Conservation (phyloP, 2,329 filamentous ascomycete genomes). For the Fusarium sterilihyphosum region DNA sequence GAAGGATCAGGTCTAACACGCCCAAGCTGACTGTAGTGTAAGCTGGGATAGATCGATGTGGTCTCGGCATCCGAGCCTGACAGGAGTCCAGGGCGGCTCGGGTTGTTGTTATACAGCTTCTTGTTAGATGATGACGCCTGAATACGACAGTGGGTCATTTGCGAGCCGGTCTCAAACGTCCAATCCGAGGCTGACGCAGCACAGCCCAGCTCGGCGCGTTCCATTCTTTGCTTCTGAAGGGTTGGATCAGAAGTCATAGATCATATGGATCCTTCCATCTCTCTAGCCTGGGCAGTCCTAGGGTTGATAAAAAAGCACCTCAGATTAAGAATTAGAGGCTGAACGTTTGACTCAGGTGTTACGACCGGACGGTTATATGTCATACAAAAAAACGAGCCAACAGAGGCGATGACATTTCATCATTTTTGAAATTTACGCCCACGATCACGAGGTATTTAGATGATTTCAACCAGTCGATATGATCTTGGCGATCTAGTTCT, state of each 20-base stretch:
- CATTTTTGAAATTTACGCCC: not conserved
- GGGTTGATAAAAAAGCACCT: not conserved
- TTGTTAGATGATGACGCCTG: constrained; percentile 22
- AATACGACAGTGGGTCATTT: constrained; percentile 27
- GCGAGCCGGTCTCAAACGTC: constrained; percentile 10
- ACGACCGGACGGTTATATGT: too few relatives aligned
- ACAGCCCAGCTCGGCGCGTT: constrained; percentile 23
- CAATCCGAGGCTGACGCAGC: constrained; percentile 34
- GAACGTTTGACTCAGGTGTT: not conserved
- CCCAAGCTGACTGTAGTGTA: not conserved
- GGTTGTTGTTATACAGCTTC: not conserved
- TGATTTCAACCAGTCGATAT: not conserved
- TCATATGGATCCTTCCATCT: constrained; percentile 8
- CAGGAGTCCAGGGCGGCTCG: not conserved
- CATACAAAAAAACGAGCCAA: not conserved
- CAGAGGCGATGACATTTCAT: not conserved
- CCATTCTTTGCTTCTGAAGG: constrained; percentile 29
- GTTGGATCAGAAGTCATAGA: constrained; percentile 31
- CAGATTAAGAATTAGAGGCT: not conserved
- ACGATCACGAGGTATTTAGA: not conserved
- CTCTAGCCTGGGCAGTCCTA: not conserved
- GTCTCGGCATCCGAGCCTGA: not conserved
- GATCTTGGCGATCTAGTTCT: not conserved
- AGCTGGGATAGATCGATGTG: not conserved
- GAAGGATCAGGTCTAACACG: not conserved